These are phyloP conservation scores for Boletus coccyginus DNA, from an alignment of 768 basidiomycete species.

Conservation along the genomic window DNA sequence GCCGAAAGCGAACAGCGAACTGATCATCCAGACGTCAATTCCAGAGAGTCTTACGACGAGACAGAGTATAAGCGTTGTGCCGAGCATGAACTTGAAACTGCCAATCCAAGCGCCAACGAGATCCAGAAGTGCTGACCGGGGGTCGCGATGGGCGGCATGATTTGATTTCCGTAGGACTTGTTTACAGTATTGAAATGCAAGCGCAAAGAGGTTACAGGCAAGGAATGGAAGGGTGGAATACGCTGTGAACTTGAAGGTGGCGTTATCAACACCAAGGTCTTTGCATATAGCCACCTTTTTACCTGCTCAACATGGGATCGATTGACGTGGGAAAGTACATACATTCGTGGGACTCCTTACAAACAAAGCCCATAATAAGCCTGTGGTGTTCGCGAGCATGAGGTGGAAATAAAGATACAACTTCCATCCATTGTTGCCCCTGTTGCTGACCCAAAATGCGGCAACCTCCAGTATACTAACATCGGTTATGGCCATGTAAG, in stretches of 20 bases:
- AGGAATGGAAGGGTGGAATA: slow-evolving; percentile 83
- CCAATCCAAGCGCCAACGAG: slow-evolving; percentile 74
- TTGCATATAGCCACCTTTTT: slow-evolving; percentile 72
- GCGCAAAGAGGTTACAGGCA: slow-evolving; percentile 55
- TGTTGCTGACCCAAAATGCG: slow-evolving; percentile 85
- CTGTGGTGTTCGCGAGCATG: slow-evolving; percentile 82
- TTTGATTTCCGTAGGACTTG: slow-evolving; percentile 49
- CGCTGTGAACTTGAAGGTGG: slow-evolving; percentile 74
- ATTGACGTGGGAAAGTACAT: slow-evolving; percentile 1
- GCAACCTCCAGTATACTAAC: slow-evolving; percentile 81
- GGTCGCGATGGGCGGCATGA: slow-evolving; percentile 38
- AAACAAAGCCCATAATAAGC: slow-evolving; percentile 55
- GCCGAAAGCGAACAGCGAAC: slow-evolving; percentile 70
- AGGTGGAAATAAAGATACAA: slow-evolving; percentile 81
- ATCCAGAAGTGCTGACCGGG: slow-evolving; percentile 68
- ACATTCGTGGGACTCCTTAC: slow-evolving; percentile 91
- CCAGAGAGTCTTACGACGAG: slow-evolving; percentile 74
- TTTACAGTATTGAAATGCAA: slow-evolving; percentile 57
- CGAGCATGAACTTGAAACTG: slow-evolving; percentile 59
- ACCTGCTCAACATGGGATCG: neutral
- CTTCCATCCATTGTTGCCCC: slow-evolving; percentile 65
- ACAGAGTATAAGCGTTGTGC: slow-evolving; percentile 64
- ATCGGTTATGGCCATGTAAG: slow-evolving; percentile 92
- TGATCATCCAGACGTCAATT: slow-evolving; percentile 82
- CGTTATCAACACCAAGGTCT: slow-evolving; percentile 75